Percentiles rank a stretch among this genome's conserved stretches.
phyloP scores from a whole-genome alignment of 345 rosid genomes.

The Murraya koenigii region DNA sequence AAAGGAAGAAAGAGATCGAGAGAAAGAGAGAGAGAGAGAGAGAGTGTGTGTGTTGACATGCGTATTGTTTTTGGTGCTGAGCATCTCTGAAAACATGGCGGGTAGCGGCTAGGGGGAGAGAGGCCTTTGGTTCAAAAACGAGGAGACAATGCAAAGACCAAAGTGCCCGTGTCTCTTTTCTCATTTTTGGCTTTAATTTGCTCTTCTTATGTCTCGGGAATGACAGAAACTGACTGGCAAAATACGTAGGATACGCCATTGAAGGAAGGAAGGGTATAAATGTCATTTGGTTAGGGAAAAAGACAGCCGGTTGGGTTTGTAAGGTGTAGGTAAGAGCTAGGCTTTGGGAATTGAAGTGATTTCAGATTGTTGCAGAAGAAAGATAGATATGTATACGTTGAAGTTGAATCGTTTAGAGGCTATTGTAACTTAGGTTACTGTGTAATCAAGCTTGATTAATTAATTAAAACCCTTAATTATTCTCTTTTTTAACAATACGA shows the following conservation, averaged over 20 bases:
- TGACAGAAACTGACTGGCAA: constrained; percentile 28
- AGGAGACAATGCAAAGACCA: constrained; percentile 17
- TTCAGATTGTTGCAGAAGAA: constrained; percentile 7
- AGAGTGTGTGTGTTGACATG: constrained; percentile 48
- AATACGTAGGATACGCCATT: constrained; percentile 31
- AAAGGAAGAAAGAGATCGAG: background rate
- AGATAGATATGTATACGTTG: background rate
- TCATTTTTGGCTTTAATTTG: background rate
- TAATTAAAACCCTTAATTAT: too few relatives aligned
- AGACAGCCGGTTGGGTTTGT: constrained; percentile 43
- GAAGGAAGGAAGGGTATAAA: constrained; percentile 32
- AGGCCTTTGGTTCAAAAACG: constrained; percentile 4
- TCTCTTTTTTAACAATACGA: too few relatives aligned
- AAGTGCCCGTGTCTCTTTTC: background rate
- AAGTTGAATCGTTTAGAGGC: constrained; percentile 22
- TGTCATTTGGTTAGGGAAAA: constrained; percentile 3
- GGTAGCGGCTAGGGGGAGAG: constrained; percentile 48
- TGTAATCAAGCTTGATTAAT: background rate
- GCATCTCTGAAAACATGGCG: constrained; percentile 91
- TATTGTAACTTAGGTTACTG: background rate
- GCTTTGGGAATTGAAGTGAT: constrained; percentile 55
- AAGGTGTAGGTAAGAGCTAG: constrained; percentile 40
- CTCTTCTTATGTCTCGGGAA: constrained; percentile 43
- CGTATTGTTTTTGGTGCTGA: constrained; percentile 83
- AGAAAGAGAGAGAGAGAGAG: constrained; percentile 21